Percentiles rank a stretch among this genome's conserved stretches.
Conservation (phyloP, 1,139 yeast species). For the Zygotorulaspora mrakii region DNA sequence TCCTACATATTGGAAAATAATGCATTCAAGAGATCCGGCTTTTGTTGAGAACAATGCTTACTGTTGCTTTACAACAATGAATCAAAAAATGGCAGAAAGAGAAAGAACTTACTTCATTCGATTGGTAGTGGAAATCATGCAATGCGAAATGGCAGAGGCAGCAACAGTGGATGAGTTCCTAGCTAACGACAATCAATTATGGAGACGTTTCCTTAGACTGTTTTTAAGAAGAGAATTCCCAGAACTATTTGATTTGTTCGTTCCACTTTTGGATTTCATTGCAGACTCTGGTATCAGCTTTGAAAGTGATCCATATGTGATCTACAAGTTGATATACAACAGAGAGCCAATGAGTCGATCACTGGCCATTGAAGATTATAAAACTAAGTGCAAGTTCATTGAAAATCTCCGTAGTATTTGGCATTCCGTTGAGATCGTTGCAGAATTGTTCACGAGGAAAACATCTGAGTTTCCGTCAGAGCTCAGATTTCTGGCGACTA, state of each 20-base stretch:
- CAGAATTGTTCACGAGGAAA: slow-evolving; percentile 45
- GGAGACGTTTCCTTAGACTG: slow-evolving; percentile 46
- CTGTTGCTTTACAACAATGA: slow-evolving; percentile 31
- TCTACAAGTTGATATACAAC: slow-evolving; percentile 48
- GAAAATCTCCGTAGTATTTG: slow-evolving; percentile 70
- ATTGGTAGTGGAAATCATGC: slow-evolving; percentile 52
- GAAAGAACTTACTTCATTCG: slow-evolving; percentile 74
- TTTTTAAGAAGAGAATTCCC: slow-evolving; percentile 36
- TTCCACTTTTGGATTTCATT: slow-evolving; percentile 46
- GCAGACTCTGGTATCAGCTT: slow-evolving; percentile 55
- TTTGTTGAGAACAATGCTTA: slow-evolving; percentile 31
- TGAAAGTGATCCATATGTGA: slow-evolving; percentile 77
- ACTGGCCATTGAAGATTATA: slow-evolving; percentile 73
- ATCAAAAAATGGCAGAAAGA: slow-evolving; percentile 41
- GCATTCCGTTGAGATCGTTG: slow-evolving; percentile 60
- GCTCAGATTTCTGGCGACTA: slow-evolving; percentile 49
- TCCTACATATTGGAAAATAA: slow-evolving; percentile 64
- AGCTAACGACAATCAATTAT: slow-evolving; percentile 31
- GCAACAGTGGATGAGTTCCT: slow-evolving; percentile 26
- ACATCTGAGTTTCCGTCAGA: slow-evolving; percentile 58
- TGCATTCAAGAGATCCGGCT: slow-evolving; percentile 40
- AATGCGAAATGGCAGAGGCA: slow-evolving; percentile 34
- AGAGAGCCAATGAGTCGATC: slow-evolving; percentile 49
- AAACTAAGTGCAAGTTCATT: slow-evolving; percentile 66
- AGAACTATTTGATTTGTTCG: slow-evolving; percentile 48